phyloP scores from a whole-genome alignment of 1,284 basidiomycete genomes.

The Apiotrichum gracile region DNA sequence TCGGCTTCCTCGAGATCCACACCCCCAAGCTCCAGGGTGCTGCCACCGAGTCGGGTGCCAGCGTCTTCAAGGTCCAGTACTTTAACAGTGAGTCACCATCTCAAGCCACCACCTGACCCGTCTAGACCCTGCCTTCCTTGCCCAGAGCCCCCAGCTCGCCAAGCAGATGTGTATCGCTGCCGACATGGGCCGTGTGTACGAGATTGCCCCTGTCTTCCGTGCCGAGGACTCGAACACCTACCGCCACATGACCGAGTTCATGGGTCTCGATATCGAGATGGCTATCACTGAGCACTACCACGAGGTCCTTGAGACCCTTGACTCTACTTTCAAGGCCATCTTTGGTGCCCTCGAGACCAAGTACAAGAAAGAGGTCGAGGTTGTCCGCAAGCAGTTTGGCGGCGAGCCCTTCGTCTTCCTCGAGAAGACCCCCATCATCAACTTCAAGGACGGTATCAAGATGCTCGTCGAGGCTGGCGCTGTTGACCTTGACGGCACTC shows the following conservation, averaged over 20 bases:
- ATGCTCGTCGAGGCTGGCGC: conserved; percentile 80
- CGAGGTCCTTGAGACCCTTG: conserved; percentile 83
- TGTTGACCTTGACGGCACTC: conserved; percentile 46
- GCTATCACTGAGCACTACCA: conserved; percentile 97
- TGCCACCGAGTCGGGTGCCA: conserved; percentile 93
- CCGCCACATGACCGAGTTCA: conserved; percentile 97
- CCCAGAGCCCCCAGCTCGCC: conserved; percentile 92
- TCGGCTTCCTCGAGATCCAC: conserved; percentile 82
- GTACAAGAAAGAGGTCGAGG: conserved; percentile 72
- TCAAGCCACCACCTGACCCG: not conserved
- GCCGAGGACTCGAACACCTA: conserved; percentile 98
- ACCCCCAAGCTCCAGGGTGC: conserved; percentile 96
- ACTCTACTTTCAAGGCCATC: conserved; percentile 73
- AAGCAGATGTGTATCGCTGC: conserved; percentile 99
- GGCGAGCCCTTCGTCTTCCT: conserved; percentile 81
- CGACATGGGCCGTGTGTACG: conserved; percentile 96
- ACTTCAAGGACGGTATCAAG: conserved; percentile 81
- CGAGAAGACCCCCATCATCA: conserved; percentile 72
- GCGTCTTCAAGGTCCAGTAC: conserved; percentile 96
- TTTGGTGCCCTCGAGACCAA: conserved; percentile 74
- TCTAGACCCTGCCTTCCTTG: conserved; percentile 64
- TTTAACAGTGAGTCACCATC: conserved; percentile 68
- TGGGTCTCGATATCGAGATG: conserved; percentile 99
- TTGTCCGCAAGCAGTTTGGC: conserved; percentile 80
- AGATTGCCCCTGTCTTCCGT: conserved; percentile 89